phyloP scores from a whole-genome alignment of 164 flowering plant species.

The Cinnamomum micranthum region DNA sequence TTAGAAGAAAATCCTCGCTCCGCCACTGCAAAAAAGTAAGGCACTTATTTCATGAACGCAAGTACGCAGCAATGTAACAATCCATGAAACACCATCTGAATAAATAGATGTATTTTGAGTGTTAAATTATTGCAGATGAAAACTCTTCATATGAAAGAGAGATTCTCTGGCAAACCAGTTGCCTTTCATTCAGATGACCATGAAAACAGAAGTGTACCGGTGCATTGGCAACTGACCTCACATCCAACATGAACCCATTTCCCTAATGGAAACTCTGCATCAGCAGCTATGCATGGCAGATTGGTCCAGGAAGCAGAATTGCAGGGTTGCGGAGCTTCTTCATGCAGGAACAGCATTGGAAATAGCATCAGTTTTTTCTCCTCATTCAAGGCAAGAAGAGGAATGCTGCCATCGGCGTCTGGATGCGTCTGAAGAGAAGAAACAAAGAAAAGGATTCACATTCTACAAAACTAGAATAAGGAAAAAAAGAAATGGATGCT shows the following conservation, averaged over 20 bases:
- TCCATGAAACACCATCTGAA: neutral
- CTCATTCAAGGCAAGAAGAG: constrained; percentile 48
- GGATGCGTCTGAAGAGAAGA: constrained; percentile 24
- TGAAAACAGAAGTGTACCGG: neutral
- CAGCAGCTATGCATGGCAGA: constrained; percentile 30
- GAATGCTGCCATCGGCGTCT: constrained; percentile 24
- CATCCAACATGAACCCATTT: constrained; percentile 84
- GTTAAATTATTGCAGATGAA: neutral
- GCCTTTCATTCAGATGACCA: constrained; percentile 2
- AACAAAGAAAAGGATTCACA: neutral
- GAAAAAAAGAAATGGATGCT: neutral
- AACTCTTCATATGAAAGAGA: neutral
- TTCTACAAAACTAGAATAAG: neutral
- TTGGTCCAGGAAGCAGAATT: constrained; percentile 23
- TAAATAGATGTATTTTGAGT: neutral
- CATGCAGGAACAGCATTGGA: constrained; percentile 29
- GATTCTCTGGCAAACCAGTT: neutral
- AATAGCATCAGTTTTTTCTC: constrained; percentile 41
- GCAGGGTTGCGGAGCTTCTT: constrained; percentile 36
- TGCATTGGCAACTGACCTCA: constrained; percentile 41
- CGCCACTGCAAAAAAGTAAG: neutral
- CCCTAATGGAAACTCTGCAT: constrained; percentile 36
- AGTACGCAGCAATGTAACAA: neutral
- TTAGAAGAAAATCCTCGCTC: too few relatives aligned
- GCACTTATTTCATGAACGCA: neutral